Base-by-base conservation (phyloP, 1,284 basidiomycete species). In the Ustilago sp. region DNA sequence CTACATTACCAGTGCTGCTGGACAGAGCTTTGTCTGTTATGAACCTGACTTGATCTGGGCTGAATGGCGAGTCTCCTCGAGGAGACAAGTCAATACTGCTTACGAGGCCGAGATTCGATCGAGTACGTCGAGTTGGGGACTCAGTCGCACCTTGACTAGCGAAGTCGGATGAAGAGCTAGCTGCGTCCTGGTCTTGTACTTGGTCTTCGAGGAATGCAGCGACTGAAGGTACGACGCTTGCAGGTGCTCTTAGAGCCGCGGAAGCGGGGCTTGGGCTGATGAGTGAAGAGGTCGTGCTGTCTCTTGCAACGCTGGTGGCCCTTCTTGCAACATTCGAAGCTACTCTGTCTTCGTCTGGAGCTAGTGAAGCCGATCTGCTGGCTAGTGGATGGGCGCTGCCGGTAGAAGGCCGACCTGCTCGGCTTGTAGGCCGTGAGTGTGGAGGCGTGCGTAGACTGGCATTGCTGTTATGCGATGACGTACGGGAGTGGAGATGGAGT, bases 181-280 rank as follows among this genome's bases (percentile, higher is more conserved):
- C n/a, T 7, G 23, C 8, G 34, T 61, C 54, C 2, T 55, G 51
- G 9, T 53, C 47, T 7, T 51, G 62, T 32, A 68, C 48, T 60
- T 73, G 70, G 32, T 68, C 59, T 17, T 73, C 70, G 36, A 73
- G 61, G 41, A 73, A 73, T 4, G 65, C 70, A 13, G 70, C 70
- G 9, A 73, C 54, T 0, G 61, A 58, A 4, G 65, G 58, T 15
- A 64, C 39, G n/a, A 41, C 58, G 35, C 48, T 68, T 6, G 58
- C 32, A 2, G 69, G 35, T 7, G 38, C 19, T 12, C 43, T 35
- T n/a, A 51, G n/a, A 11, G 51, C 32, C 32, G 61, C 48, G 8
- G 64, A 48, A 11, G 57, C 57, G 7, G 70, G 70, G 6, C 64
- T 67, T 0, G 70, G 64, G 41, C 53, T 63, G 61, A 72, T n/a